These are phyloP conservation scores for Kwoniella sp. DNA, from an alignment of 768 basidiomycete genomes.

Conservation along the genomic window DNA sequence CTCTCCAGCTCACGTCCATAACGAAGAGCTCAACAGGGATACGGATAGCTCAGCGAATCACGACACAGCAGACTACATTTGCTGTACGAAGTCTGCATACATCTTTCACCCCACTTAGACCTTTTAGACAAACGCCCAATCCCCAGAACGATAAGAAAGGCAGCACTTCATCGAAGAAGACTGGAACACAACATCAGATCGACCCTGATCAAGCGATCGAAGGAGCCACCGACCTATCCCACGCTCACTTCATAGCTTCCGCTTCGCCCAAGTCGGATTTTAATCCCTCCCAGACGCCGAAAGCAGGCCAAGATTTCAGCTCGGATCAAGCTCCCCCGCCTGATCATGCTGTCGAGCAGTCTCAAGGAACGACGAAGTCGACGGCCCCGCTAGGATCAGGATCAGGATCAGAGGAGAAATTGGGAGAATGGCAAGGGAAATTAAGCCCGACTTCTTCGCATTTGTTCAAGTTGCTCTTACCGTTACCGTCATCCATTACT, in stretches of 20 bases:
- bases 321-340: not conserved
- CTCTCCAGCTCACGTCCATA: too few species aligned
- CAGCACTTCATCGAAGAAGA: not conserved
- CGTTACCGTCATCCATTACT: conserved; percentile 53
- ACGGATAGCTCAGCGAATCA: too few species aligned
- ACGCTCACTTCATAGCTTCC: conserved; percentile 41
- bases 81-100: not conserved
- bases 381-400: not conserved
- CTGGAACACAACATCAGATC: not conserved
- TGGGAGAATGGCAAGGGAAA: conserved; percentile 59
- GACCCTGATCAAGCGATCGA: conserved; percentile 13
- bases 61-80: too few species aligned
- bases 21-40: too few species aligned
- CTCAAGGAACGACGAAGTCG: too few species aligned
- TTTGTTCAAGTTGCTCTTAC: conserved; percentile 68
- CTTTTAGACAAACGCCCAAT: not conserved
- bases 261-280: conserved; percentile 44
- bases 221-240: conserved; percentile 44
- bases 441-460: conserved; percentile 67
- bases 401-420: not conserved
- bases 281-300: conserved; percentile 40
- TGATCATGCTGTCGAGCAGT: not conserved
- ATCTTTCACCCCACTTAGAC: not conserved
- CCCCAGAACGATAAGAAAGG: too few species aligned
- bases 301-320: conserved; percentile 25